Conservation (phyloP, 208 protist genomes). For the Leishmania aethiopica region DNA sequence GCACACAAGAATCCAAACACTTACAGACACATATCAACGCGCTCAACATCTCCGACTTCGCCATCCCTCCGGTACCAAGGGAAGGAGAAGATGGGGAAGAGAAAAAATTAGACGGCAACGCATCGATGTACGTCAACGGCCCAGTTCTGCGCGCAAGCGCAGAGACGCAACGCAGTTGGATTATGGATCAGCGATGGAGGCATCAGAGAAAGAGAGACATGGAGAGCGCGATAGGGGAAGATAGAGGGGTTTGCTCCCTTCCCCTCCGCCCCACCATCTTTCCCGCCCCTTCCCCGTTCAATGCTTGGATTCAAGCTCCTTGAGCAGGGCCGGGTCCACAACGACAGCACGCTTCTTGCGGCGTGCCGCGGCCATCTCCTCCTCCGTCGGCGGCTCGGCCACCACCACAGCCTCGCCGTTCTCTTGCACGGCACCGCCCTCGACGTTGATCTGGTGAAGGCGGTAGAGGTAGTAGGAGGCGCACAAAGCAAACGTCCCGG, state of each 20-base stretch:
- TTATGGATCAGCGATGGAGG: not conserved
- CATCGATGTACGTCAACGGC: not conserved
- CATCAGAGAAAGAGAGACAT: not conserved
- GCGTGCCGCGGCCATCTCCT: conserved; percentile 35
- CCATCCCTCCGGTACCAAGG: not conserved
- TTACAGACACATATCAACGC: not conserved
- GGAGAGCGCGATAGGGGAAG: not conserved
- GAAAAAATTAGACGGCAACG: not conserved
- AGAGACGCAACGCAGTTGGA: not conserved
- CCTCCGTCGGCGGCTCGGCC: conserved; percentile 28
- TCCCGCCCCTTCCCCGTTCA: not conserved
- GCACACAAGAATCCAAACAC: not conserved
- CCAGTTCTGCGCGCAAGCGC: not conserved
- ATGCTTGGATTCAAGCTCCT: conserved; percentile 35
- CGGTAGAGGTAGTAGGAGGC: conserved; percentile 74
- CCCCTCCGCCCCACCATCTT: not conserved
- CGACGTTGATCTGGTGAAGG: conserved; percentile 77
- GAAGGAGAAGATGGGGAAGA: not conserved
- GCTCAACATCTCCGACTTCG: not conserved
- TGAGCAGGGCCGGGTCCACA: conserved; percentile 65
- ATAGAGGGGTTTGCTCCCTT: not conserved
- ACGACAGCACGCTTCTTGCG: conserved; percentile 60
- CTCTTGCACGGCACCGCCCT: conserved; percentile 58
- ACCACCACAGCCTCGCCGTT: conserved; percentile 50
- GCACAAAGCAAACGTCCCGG: conserved; percentile 68